Evolutionary conservation across 2,329 filamentous ascomycete species (phyloP), one percentile per base, ranked within the genome.

Genomic region (Cladophialophora exuberans): DNA sequence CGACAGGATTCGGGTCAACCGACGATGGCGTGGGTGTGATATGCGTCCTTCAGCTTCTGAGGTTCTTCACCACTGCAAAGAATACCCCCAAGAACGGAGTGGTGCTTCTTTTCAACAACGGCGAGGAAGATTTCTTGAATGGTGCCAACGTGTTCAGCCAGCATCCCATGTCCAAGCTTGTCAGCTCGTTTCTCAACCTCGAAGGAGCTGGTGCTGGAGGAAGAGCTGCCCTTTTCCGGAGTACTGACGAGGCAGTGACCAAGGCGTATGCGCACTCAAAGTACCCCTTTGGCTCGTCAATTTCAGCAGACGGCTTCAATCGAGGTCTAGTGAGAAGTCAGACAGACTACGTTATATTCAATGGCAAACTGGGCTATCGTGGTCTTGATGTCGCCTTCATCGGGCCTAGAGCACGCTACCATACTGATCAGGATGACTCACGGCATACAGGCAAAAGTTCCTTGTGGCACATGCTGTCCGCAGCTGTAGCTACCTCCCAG

Each of bases 391-490:
- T 97, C 56, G 91, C 94, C 5, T 99, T 97, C 72, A 93, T 90
- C 75, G 84, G 86, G 62, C 93, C 93, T 1, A 82, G 94, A 48
- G 83, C 90, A 17, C 80, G 89, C 54, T 99, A 99, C 66, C 94
- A 99, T 69, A 97, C 93, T 0, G 82, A 90, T 57, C 85, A 96
- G 67, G 94, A 99, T 69, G 90, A 96, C 67, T 79, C 86, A 2
- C 83, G 83, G 33, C 90, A 97, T 71, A 88, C 91, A 1, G 79
- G 72, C 52, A 68, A 70, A 54, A 76, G 81, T 46, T 85, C 83
- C 2, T 72, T 97, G 17, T 97, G 92, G 92, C 92, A 97, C 70
- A 97, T 99, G 94, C 79, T 99, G 31, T 95, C 90, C 31, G 86
- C 86, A 11, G 85, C 91, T 4, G 74, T 97, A 20, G 83, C 85